phyloP scores from a whole-genome alignment of 768 basidiomycete genomes.

The Saitozyma podzolica region DNA sequence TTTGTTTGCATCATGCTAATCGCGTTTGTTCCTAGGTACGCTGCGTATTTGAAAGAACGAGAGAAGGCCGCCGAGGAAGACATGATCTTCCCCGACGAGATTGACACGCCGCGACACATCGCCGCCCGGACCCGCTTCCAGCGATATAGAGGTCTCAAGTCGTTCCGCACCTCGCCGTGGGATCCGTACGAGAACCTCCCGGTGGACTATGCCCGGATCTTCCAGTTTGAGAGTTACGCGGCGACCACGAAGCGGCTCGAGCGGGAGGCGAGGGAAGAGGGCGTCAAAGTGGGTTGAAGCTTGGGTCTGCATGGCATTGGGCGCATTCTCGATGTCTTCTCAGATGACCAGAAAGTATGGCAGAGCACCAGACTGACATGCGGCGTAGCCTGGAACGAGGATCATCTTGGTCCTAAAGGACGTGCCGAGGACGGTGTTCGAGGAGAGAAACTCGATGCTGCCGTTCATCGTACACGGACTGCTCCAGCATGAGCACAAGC shows the following conservation, averaged over 20 bases:
- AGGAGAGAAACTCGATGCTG: slow-evolving; percentile 44
- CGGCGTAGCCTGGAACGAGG: slow-evolving; percentile 69
- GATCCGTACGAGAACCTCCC: slow-evolving; percentile 96
- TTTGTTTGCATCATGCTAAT: slow-evolving; percentile 56
- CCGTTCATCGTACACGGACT: slow-evolving; percentile 76
- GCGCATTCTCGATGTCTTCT: not conserved
- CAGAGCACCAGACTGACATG: not conserved
- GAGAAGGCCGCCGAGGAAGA: slow-evolving; percentile 67
- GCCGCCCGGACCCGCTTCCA: slow-evolving; percentile 81
- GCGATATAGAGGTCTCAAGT: slow-evolving; percentile 84
- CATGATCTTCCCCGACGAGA: slow-evolving; percentile 88
- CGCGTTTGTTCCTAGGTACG: slow-evolving; percentile 48
- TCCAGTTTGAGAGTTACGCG: slow-evolving; percentile 94
- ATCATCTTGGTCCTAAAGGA: slow-evolving; percentile 75
- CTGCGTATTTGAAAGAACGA: slow-evolving; percentile 48
- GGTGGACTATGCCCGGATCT: slow-evolving; percentile 88
- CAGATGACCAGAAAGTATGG: slow-evolving; percentile 1
- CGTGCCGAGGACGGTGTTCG: slow-evolving; percentile 66
- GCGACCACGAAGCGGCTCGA: slow-evolving; percentile 72
- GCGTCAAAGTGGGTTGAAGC: slow-evolving; percentile 64
- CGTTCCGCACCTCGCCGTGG: slow-evolving; percentile 95
- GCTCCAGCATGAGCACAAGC: slow-evolving; percentile 93
- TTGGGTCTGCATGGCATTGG: not conserved
- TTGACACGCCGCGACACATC: slow-evolving; percentile 86
- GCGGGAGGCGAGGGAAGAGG: slow-evolving; percentile 57